Evolutionary conservation across 371 early-diverging fungal genomes (phyloP), one percentile per base, ranked within the genome.

Genomic region (Choanephora cucurbitarum): DNA sequence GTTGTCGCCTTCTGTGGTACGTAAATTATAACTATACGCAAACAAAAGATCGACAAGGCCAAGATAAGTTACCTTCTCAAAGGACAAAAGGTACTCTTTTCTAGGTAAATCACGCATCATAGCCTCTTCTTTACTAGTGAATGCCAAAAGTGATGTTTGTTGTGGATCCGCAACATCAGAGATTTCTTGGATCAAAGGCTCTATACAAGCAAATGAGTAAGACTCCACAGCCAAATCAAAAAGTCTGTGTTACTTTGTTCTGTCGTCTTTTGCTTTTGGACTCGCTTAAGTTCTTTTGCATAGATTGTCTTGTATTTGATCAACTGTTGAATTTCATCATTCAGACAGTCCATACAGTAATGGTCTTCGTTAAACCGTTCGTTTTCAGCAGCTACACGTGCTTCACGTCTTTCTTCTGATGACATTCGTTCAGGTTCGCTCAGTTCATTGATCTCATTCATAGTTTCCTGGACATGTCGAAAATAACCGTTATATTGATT

Each of bases 21-120:
- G 89, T 42, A 87, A 70, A 51, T 98, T 90, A 59, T 94, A 95
- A 46, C 87, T 82, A 73, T 94, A 95, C 0, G 95, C 94, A 67
- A 91, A 96, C 15, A 97, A 45, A 23, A 98, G 73, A 64, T 98
- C 98, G 4, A 97, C 87, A 18, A 97, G 65, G 0, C 94, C 92
- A 13, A 95, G 71, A 67, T 95, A 98, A 0, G 90, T 69, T 0
- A 79, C 58, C 44, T 86, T 85, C 37, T 81, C 73, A 48, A 88
- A 75, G 13, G 83, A 73, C 22, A 92, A 44, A 18, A 91, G 60
- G 61, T 88, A 91, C 77, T 89, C 81, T 69, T 88, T 86, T 44
- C 84, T 83, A 5, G 95, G 91, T n/a, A 96, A 73, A 23, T 77
- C 74, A n/a, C 83, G 73, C 89, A 97, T 86, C 52, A 77, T 55